These are phyloP conservation scores for Populus tremula DNA, from an alignment of 345 rosid species.

Conservation along the genomic window DNA sequence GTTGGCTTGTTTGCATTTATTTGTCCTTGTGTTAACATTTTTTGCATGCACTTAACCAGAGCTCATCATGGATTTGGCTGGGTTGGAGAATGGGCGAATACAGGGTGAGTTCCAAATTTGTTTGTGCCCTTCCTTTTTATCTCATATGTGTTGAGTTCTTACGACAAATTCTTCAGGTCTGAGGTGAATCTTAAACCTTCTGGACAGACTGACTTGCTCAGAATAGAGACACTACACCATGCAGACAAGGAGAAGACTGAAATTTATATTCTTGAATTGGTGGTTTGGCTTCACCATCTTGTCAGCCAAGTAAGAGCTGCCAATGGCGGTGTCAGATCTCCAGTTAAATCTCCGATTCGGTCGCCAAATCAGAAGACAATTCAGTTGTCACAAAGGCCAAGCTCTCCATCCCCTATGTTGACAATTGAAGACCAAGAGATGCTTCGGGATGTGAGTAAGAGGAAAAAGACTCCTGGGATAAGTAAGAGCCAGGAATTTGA, in stretches of 20 bases:
- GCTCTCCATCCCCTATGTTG: conserved; percentile 45
- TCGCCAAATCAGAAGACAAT: conserved; percentile 64
- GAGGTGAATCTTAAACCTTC: conserved; percentile 66
- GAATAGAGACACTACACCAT: conserved; percentile 91
- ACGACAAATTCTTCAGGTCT: conserved; percentile 43
- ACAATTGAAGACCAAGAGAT: conserved; percentile 86
- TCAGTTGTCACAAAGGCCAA: conserved; percentile 42
- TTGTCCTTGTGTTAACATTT: conserved; percentile 12
- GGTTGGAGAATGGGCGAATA: conserved; percentile 99
- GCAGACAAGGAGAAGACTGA: conserved; percentile 93
- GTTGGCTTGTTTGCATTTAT: conserved; percentile 2
- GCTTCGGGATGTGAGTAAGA: conserved; percentile 84
- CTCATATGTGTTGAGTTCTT: background rate
- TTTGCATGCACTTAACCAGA: conserved; percentile 37
- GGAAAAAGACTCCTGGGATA: conserved; percentile 80
- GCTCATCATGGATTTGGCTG: conserved; percentile 99
- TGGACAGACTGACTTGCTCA: conserved; percentile 72
- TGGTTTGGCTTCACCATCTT: conserved; percentile 91
- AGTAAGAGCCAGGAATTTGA: conserved; percentile 96
- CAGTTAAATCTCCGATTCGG: conserved; percentile 78
- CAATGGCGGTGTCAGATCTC: conserved; percentile 69
- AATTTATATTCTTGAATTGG: conserved; percentile 66
- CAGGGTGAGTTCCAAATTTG: conserved; percentile 57
- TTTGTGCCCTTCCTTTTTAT: conserved; percentile 9
- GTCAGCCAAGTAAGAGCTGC: conserved; percentile 69